Evolutionary conservation across 495 filamentous ascomycete genomes (phyloP).

Genomic region (Viridothelium virens): DNA sequence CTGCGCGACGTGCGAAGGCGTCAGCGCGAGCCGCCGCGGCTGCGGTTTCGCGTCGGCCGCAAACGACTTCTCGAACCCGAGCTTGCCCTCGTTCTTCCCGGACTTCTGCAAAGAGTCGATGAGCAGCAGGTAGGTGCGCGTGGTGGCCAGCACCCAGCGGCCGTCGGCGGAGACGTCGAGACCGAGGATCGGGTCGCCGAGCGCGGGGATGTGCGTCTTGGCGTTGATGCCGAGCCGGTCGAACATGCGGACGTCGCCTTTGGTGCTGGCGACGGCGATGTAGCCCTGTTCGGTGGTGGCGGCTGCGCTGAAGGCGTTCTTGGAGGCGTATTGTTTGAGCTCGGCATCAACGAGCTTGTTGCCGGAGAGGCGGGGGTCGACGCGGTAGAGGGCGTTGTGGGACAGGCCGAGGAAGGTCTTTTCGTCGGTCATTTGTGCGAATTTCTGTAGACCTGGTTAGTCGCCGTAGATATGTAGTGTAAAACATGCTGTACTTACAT

Average conservation of each 20-base stretch:
- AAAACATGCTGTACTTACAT: slow-evolving; percentile 37
- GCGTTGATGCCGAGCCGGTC: slow-evolving; percentile 94
- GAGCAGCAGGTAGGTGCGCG: slow-evolving; percentile 87
- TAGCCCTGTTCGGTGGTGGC: slow-evolving; percentile 95
- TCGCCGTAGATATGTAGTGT: slow-evolving; percentile 24
- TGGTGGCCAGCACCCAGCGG: slow-evolving; percentile 90
- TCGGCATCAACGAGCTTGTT: slow-evolving; percentile 89
- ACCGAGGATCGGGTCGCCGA: slow-evolving; percentile 91
- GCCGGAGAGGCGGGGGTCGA: slow-evolving; percentile 84
- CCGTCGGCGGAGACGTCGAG: slow-evolving; percentile 92
- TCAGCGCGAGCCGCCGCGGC: slow-evolving; percentile 79
- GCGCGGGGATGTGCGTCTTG: slow-evolving; percentile 91
- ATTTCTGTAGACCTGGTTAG: slow-evolving; percentile 54
- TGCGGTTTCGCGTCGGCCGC: slow-evolving; percentile 88
- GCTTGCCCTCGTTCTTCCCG: slow-evolving; percentile 94
- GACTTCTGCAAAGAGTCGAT: slow-evolving; percentile 84
- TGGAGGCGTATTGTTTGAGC: slow-evolving; percentile 89
- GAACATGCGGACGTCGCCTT: slow-evolving; percentile 94
- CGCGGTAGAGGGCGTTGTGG: slow-evolving; percentile 82
- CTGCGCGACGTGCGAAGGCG: slow-evolving; percentile 85
- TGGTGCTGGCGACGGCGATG: slow-evolving; percentile 91
- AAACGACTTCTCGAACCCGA: slow-evolving; percentile 92
- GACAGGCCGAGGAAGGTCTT: slow-evolving; percentile 92
- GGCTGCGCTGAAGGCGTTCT: slow-evolving; percentile 91
- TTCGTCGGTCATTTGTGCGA: slow-evolving; percentile 91